Base-by-base conservation (phyloP, 1,284 basidiomycete species). In the Ceratobasidium papillatum region DNA sequence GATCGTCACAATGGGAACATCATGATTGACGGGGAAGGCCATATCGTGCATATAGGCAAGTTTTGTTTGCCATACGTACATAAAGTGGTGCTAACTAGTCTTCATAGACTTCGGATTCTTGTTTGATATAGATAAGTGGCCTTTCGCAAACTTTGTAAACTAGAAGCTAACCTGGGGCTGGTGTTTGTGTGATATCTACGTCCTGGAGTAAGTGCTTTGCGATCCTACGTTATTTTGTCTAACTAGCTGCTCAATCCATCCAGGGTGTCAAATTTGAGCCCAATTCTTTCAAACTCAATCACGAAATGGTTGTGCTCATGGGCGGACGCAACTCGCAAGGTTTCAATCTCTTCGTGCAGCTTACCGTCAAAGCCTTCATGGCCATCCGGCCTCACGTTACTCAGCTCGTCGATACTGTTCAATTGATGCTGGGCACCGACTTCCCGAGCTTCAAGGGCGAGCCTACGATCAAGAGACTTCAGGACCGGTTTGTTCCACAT, bases 1-100 rank as follows among this genome's bases (percentile, higher is more conserved):
- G 97, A 99, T 83, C 89, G 98, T 25, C 98, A 99, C 81, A 99
- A 99, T 80, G 98, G 98, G 59, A 99, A 99, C 81, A 99, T 99
- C 75, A 88, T 99, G 3, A 85, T 99, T 49, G 98, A 99, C 82
- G 89, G 94, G 66, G 94, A 98, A 62, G 98, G 98, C 0, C 96
- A 98, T 79, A 85, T 97, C 19, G 90, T 97, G 75, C 94, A 82
- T 58, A 75, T 77, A 25, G 77, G 75, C 36, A 36, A 52, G 58
- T 62, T 17, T 19, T 30, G 30, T 38, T 34, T 25, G 62, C 30
- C 32, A 47, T 32, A 47, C 32, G 62, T 30, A n/a, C 9, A 17
- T 41, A 12, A 52, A 11, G 27, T 30, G 22, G 56, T 30, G 59
- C 59, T 58, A 19, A 74, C 34, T 14, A 8, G 36, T 34, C 17